phyloP scores from a whole-genome alignment of 805 yeast genomes.

The Ogataea nitratoaversa region DNA sequence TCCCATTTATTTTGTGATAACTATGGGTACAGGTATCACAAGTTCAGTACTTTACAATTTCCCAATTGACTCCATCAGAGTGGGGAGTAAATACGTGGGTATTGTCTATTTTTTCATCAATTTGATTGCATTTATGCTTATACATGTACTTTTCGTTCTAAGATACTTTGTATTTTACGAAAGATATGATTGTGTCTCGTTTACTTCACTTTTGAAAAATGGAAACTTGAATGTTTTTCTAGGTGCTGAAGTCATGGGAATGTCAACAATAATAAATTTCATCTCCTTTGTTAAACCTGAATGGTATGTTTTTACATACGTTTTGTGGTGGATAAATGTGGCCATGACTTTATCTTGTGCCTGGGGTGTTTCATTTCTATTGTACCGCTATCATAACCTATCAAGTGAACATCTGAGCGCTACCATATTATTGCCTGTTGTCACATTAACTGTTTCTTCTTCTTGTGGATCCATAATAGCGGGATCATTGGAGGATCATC shows the following conservation, averaged over 20 bases:
- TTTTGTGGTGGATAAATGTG: conserved; percentile 72
- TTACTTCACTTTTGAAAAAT: conserved; percentile 31
- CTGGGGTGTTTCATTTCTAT: conserved; percentile 54
- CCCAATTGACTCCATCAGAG: conserved; percentile 49
- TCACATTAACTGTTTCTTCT: conserved; percentile 71
- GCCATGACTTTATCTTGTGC: conserved; percentile 52
- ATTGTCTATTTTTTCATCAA: conserved; percentile 61
- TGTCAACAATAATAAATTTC: conserved; percentile 58
- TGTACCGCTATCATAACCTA: conserved; percentile 33
- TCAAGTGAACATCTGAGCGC: conserved; percentile 45
- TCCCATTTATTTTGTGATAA: conserved; percentile 63
- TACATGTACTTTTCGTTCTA: conserved; percentile 38
- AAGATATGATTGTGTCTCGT: conserved; percentile 19
- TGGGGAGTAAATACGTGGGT: conserved; percentile 38
- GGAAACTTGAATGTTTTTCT: conserved; percentile 54
- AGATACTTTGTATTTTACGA: conserved; percentile 35
- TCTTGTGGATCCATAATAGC: conserved; percentile 63
- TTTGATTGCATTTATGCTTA: conserved; percentile 40
- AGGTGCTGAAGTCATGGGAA: conserved; percentile 83
- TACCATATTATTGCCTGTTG: conserved; percentile 67
- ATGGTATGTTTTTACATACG: conserved; percentile 50
- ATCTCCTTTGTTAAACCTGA: conserved; percentile 37
- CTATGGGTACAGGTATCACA: conserved; percentile 86
- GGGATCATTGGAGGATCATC: conserved; percentile 27
- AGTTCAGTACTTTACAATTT: conserved; percentile 56